Evolutionary conservation across 257 asterid species (phyloP).

Genomic region (Solanum sejunctum): DNA sequence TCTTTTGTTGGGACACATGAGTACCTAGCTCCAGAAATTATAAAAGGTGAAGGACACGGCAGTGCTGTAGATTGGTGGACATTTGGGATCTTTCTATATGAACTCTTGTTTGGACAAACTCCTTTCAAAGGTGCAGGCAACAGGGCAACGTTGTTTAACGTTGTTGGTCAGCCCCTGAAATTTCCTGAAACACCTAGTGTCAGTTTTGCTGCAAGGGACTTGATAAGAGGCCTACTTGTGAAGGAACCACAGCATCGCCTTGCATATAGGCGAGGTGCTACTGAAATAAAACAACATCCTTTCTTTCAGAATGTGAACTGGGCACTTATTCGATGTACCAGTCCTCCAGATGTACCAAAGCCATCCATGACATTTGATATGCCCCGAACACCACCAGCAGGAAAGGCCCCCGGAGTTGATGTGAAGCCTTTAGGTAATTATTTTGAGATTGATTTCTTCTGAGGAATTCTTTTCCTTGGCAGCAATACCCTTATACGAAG

Average conservation of each 20-base stretch:
- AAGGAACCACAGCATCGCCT: slow-evolving; percentile 60
- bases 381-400: slow-evolving; percentile 15
- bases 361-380: slow-evolving; percentile 20
- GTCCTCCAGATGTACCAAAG: slow-evolving; percentile 53
- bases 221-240: slow-evolving; percentile 49
- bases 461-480: slow-evolving; percentile 1
- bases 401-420: slow-evolving; percentile 17
- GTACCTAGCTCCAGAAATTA: slow-evolving; percentile 53
- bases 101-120: slow-evolving; percentile 48
- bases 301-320: slow-evolving; percentile 51
- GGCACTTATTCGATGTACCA: slow-evolving; percentile 57
- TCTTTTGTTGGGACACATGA: slow-evolving; percentile 67
- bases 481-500: background rate
- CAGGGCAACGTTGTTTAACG: slow-evolving; percentile 54
- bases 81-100: slow-evolving; percentile 47
- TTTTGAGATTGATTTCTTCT: slow-evolving; percentile 57
- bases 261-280: slow-evolving; percentile 60
- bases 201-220: slow-evolving; percentile 56
- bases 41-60: slow-evolving; percentile 62
- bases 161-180: slow-evolving; percentile 49
- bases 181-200: slow-evolving; percentile 52
- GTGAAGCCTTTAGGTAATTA: slow-evolving; percentile 47
- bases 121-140: slow-evolving; percentile 56
- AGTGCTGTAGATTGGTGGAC: slow-evolving; percentile 78
- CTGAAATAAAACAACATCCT: slow-evolving; percentile 57